Percentiles rank a stretch among this genome's conserved stretches.
Conservation (phyloP, 208 protist species). For the Strigomonas galati region DNA sequence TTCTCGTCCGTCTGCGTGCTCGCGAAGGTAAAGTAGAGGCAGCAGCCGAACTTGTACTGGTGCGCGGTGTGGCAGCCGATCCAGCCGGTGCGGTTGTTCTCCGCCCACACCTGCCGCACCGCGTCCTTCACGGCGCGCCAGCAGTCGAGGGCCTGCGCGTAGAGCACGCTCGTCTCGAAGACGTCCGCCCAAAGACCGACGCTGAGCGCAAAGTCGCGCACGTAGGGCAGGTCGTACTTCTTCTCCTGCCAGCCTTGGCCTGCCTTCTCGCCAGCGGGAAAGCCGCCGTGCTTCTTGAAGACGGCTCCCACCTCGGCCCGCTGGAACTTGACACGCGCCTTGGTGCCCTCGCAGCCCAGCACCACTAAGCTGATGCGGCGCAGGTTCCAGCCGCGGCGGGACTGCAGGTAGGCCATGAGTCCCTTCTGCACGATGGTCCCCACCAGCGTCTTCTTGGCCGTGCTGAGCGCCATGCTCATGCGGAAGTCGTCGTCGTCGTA, state of each 20-base stretch:
- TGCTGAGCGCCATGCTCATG: conserved; percentile 87
- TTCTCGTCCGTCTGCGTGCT: conserved; percentile 79
- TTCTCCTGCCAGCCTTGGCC: conserved; percentile 90
- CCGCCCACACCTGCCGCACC: conserved; percentile 74
- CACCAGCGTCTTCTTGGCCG: conserved; percentile 39
- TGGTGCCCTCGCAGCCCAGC: conserved; percentile 84
- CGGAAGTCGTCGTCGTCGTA: conserved; percentile 92
- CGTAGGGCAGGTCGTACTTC: conserved; percentile 92
- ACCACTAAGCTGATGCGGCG: conserved; percentile 73
- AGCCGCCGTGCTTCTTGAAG: conserved; percentile 56
- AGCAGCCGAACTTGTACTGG: conserved; percentile 90
- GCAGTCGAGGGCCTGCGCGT: conserved; percentile 80
- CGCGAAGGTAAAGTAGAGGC: conserved; percentile 92
- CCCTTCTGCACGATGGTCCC: conserved; percentile 52
- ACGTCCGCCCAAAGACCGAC: conserved; percentile 88
- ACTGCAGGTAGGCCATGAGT: conserved; percentile 62
- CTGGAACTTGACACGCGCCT: conserved; percentile 61
- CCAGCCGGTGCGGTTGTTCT: conserved; percentile 78
- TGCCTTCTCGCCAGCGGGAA: conserved; percentile 58
- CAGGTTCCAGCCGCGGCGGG: conserved; percentile 69
- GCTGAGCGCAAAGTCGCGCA: conserved; percentile 85
- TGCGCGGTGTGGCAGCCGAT: conserved; percentile 92
- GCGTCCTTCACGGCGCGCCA: conserved; percentile 90
- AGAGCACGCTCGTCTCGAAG: conserved; percentile 90
- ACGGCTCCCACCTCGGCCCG: conserved; percentile 49